Conservation (phyloP, 257 asterid genomes). For the Jacaranda copaia region DNA sequence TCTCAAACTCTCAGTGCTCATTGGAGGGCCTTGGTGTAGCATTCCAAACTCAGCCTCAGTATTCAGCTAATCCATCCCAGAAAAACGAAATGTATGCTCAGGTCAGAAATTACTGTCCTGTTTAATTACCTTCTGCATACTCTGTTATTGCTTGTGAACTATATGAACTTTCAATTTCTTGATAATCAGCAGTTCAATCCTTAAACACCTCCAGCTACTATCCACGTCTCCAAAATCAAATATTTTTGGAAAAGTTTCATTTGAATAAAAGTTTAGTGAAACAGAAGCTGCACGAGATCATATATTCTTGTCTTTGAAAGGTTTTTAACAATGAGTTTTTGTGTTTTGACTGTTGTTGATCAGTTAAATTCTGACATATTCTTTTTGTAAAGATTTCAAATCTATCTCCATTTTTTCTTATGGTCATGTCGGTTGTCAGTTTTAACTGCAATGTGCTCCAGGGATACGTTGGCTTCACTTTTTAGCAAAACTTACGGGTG, state of each 20-base stretch:
- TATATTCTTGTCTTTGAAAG: constrained; percentile 14
- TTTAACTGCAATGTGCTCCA: constrained; percentile 25
- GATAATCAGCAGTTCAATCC: not conserved
- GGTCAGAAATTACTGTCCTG: constrained; percentile 53
- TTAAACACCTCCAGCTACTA: not conserved
- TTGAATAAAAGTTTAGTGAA: not conserved
- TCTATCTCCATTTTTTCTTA: constrained; percentile 1
- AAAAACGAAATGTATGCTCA: constrained; percentile 81
- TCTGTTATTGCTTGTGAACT: constrained; percentile 9
- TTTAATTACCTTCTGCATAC: constrained; percentile 6
- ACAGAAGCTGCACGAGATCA: constrained; percentile 1
- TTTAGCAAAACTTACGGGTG: constrained; percentile 23
- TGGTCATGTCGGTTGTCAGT: not conserved
- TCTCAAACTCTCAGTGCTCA: constrained; percentile 62
- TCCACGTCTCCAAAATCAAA: constrained; percentile 2
- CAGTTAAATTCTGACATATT: not conserved
- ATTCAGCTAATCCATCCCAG: constrained; percentile 68
- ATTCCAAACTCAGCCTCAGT: constrained; percentile 86
- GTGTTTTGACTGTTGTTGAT: constrained; percentile 1
- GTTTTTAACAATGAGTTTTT: constrained; percentile 2
- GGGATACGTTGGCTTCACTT: constrained; percentile 23
- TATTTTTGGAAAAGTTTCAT: not conserved
- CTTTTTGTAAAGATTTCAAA: constrained; percentile 11
- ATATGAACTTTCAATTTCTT: constrained; percentile 23
- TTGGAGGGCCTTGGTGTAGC: constrained; percentile 77